phyloP scores from a whole-genome alignment of 2,329 filamentous ascomycete species.

The Diaporthe sp. region DNA sequence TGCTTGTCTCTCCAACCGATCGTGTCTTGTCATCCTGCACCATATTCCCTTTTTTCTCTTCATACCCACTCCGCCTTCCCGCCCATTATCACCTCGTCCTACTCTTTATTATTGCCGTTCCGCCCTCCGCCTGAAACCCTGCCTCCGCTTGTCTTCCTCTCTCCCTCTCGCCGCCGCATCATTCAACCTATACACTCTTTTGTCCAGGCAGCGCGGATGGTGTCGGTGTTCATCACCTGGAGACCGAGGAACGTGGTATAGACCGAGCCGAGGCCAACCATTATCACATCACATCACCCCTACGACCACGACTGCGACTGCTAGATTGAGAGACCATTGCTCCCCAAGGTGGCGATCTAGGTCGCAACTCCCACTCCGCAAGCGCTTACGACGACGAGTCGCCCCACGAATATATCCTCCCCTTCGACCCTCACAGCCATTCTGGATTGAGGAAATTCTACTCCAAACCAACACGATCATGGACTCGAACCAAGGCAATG shows the following conservation, averaged over 20 bases:
- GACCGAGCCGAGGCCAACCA: conserved; percentile 2
- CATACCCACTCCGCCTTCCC: conserved; percentile 17
- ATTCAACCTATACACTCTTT: conserved; percentile 41
- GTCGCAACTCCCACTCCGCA: conserved; percentile 20
- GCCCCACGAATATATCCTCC: conserved; percentile 30
- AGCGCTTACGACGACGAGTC: conserved; percentile 39
- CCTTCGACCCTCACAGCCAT: background rate
- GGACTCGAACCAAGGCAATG: conserved; percentile 47
- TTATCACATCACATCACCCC: background rate
- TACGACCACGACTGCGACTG: background rate
- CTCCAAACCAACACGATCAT: conserved; percentile 47
- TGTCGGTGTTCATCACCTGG: background rate
- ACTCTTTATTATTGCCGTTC: conserved; percentile 23
- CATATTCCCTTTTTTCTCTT: background rate
- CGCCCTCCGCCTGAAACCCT: conserved; percentile 25
- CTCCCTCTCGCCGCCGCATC: conserved; percentile 30
- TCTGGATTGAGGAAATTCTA: conserved; percentile 6
- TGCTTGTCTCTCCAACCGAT: conserved; percentile 19
- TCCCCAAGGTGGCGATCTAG: conserved; percentile 30
- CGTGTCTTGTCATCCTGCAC: conserved; percentile 18
- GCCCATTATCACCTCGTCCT: conserved; percentile 21
- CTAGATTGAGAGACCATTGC: conserved; percentile 2
- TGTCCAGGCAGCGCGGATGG: conserved; percentile 34
- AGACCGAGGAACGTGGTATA: conserved; percentile 32
- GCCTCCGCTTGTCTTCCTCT: background rate